phyloP scores from a whole-genome alignment of 192 early-diverging fungal genomes.

The Geranomyces variabilis region DNA sequence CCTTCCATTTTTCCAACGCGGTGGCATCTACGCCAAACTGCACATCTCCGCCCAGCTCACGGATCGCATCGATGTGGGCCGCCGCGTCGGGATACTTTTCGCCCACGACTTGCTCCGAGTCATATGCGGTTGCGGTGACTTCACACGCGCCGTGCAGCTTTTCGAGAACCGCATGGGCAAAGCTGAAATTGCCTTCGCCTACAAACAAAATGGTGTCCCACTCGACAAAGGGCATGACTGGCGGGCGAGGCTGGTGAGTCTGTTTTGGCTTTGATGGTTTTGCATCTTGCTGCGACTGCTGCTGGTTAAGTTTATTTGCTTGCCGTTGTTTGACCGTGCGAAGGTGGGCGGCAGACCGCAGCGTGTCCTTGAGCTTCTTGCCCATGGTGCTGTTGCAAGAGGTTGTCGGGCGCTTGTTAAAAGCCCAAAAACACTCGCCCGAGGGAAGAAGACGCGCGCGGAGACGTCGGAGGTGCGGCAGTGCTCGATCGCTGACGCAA shows the following conservation, averaged over 20 bases:
- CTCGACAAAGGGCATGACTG: constrained; percentile 16
- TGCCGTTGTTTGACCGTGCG: background rate
- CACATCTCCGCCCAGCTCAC: constrained; percentile 66
- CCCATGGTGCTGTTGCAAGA: background rate
- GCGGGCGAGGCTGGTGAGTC: background rate
- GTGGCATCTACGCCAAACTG: constrained; percentile 83
- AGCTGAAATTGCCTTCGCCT: constrained; percentile 92
- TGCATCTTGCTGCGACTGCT: background rate
- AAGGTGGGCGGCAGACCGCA: background rate
- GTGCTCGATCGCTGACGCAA: too few species aligned
- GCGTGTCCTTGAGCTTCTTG: constrained; percentile 3
- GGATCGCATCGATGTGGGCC: constrained; percentile 66
- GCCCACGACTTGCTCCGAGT: constrained; percentile 63
- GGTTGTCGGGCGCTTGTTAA: background rate
- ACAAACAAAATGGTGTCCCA: constrained; percentile 71
- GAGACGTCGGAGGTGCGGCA: too few species aligned
- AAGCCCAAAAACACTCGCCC: too few species aligned
- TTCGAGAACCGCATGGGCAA: constrained; percentile 72
- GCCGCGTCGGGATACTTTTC: constrained; percentile 80
- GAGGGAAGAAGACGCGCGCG: too few species aligned
- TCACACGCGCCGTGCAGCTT: constrained; percentile 57
- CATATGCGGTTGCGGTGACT: constrained; percentile 79
- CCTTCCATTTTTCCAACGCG: constrained; percentile 57
- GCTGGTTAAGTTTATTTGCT: background rate
- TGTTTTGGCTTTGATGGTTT: constrained; percentile 3